Base-by-base conservation (phyloP, 768 basidiomycete species). In the Suillus lakei region DNA sequence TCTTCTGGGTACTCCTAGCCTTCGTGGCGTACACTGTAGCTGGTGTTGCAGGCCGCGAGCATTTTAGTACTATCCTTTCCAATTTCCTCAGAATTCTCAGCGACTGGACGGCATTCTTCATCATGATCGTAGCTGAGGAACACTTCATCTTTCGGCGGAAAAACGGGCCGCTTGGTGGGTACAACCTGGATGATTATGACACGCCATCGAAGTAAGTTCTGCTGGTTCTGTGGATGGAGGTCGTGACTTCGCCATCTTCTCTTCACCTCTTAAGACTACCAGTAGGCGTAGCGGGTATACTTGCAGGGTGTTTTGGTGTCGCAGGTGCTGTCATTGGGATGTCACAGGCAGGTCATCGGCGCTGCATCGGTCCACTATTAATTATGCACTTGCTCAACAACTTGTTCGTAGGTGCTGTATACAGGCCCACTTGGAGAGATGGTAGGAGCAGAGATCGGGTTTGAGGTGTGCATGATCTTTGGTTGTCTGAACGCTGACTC, bases 391-490 rank as follows among this genome's bases (percentile, higher is more conserved):
- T 60, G 55, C 30, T 55, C 62, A 12, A 21, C n/a, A 41, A n/a
- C 18, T 34, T 16, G 23, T 38, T 39, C 12, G 18, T 61, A 77
- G 72, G 72, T 74, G 7, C 85, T 85, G 84, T 86, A 85, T 63
- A 83, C 79, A 2, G 86, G 86, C 1, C 85, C 85, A 0, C 69
- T 86, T 4, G 86, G 79, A 4, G 71, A 69, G 55, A 64, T 78
- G 53, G 81, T 84, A 5, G 84, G 84, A 15, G 85, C 83, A 1
- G 86, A 87, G 68, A 76, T 87, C 34, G 86, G 86, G 38, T 86
- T 87, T 63, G 86, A 86, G 77, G 82, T 84, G 34, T 36, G 78
- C 46, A 46, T 39, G 6, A 13, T 36, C 55, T 28, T 54, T 65
- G 38, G 23, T 13, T 7, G 26, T n/a, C 18, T 64, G 36, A 10